Base-by-base conservation (phyloP, 1,139 yeast genomes). In the Saccharomyces pastorianus region DNA sequence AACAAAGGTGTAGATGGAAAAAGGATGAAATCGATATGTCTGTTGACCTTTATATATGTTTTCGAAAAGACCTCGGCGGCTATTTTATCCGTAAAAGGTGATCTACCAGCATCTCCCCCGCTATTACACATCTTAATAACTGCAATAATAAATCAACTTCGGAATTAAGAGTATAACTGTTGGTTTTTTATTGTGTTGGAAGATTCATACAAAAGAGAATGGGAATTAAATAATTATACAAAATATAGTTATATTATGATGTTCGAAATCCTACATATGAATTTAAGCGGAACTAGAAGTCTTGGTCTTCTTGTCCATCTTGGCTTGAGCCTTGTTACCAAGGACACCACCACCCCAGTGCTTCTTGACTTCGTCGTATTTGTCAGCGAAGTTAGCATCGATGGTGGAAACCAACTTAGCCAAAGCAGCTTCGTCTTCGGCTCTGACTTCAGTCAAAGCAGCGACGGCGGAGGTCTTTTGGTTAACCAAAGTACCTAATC, bases 321-420 rank as follows among this genome's bases (percentile, higher is more conserved):
- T 87, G 69, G 83, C 93, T 70, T 80, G 81, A 70, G 97, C 88
- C 83, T 91, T 91, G 69, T 88, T 80, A 76, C 98, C 97, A 82
- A 93, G 81, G 76, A 88, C 73, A 83, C 98, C 98, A 82, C 99
- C 98, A 84, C 98, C 98, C 98, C 98, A 91, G 85, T 89, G 96
- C 81, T 88, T 89, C 83, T 95, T 91, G 75, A 81, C 74, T 68
- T 91, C 97, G 72, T 91, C 97, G 85, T 85, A 88, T 79, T 89
- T 88, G 73, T 88, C 95, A 69, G 78, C 75, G 78, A 84, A 91
- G 93, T 89, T 90, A 65, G 95, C 85, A 77, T 88, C 84, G 75
- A 93, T 83, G 73, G 98, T 86, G 60, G 96, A 85, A 68, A 91
- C 82, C 71, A 91, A 83, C 77, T 89, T 87, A 66, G 97, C 88